Evolutionary conservation across 2,329 filamentous ascomycete species (phyloP).

Genomic region (Exophiala dermatitidis): DNA sequence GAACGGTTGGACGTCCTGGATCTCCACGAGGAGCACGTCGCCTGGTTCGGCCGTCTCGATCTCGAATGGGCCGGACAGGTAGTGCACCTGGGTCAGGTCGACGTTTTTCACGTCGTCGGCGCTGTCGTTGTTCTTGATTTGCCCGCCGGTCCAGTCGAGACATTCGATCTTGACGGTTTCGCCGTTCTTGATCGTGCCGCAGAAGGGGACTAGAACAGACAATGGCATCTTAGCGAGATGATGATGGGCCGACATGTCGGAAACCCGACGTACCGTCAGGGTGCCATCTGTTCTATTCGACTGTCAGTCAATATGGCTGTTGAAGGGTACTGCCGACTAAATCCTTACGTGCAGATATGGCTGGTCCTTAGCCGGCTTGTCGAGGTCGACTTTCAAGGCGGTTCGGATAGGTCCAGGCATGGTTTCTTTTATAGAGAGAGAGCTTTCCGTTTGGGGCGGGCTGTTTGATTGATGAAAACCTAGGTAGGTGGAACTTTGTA

Average conservation of each 20-base stretch:
- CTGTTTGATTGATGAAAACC: background rate
- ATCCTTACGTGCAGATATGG: conserved; percentile 59
- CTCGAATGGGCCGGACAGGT: conserved; percentile 83
- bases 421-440: background rate
- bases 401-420: conserved; percentile 51
- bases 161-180: conserved; percentile 94
- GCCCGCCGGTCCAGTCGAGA: conserved; percentile 69
- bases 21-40: conserved; percentile 78
- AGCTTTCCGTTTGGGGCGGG: background rate
- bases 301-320: background rate
- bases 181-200: conserved; percentile 65
- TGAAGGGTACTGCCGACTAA: conserved; percentile 1
- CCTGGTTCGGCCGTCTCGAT: conserved; percentile 77
- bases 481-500: background rate
- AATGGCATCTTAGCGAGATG: too few relatives aligned
- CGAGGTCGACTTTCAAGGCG: conserved; percentile 64
- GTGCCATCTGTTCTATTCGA: conserved; percentile 78
- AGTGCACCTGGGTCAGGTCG: conserved; percentile 77
- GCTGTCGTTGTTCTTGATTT: conserved; percentile 80
- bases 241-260: background rate
- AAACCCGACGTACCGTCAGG: conserved; percentile 59
- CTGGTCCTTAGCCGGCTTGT: conserved; percentile 65
- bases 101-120: conserved; percentile 84
- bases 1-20: conserved; percentile 86
- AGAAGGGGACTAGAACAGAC: conserved; percentile 57